Conservation (phyloP, 2,329 filamentous ascomycete genomes). For the Penicillium expansum region DNA sequence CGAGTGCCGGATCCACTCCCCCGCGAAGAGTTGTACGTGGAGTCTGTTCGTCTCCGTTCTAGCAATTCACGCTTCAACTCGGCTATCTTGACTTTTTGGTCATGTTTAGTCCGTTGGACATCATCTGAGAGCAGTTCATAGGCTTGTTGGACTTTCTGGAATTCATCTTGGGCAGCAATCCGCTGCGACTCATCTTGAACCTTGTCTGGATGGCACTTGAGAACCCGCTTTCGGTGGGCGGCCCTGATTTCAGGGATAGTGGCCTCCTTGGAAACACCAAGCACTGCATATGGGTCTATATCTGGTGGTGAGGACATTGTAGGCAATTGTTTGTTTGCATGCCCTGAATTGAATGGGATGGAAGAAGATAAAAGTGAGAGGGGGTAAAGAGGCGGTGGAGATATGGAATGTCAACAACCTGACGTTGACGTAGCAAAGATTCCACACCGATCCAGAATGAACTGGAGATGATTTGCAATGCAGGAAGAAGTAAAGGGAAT, state of each 20-base stretch:
- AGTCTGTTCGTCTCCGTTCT: slow-evolving; percentile 41
- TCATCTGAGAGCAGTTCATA: slow-evolving; percentile 89
- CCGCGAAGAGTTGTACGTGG: slow-evolving; percentile 22
- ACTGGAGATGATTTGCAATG: slow-evolving; percentile 13
- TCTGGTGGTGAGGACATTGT: slow-evolving; percentile 32
- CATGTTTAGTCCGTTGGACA: slow-evolving; percentile 68
- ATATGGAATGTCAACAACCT: slow-evolving; percentile 12
- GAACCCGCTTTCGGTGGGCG: slow-evolving; percentile 78
- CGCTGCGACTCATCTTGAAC: slow-evolving; percentile 75
- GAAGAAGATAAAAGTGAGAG: slow-evolving; percentile 6
- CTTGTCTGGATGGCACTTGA: slow-evolving; percentile 91
- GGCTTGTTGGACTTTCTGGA: slow-evolving; percentile 87
- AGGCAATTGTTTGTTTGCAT: slow-evolving; percentile 12
- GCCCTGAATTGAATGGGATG: slow-evolving; percentile 12
- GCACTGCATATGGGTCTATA: slow-evolving; percentile 73
- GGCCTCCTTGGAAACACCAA: slow-evolving; percentile 72
- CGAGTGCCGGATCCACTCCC: slow-evolving; percentile 25
- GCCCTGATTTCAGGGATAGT: slow-evolving; percentile 69
- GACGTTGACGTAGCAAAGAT: slow-evolving; percentile 17
- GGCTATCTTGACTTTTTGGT: slow-evolving; percentile 68
- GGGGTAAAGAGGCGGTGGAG: slow-evolving; percentile 24
- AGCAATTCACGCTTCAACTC: slow-evolving; percentile 60
- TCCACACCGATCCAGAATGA: slow-evolving; percentile 23
- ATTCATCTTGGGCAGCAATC: slow-evolving; percentile 76
- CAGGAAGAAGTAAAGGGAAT: background rate